These are phyloP conservation scores for Aegilops umbellulata DNA, from an alignment of 176 grass and related monocot species.

Conservation along the genomic window DNA sequence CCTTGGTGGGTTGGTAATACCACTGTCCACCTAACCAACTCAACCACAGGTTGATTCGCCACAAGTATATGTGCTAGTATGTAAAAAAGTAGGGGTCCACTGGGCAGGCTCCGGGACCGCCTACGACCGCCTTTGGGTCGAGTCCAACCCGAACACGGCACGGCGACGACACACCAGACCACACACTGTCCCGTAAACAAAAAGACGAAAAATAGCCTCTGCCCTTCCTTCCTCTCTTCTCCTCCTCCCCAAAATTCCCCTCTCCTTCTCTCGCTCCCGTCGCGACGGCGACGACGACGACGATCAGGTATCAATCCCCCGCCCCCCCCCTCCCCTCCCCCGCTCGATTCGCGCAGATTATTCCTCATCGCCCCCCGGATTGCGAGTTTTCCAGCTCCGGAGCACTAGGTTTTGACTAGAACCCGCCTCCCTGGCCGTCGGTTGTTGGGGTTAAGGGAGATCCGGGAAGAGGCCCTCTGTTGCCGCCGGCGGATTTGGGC, in stretches of 20 bases:
- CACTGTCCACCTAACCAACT: too few species aligned
- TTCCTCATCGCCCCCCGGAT: neutral
- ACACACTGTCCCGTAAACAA: conserved; percentile 8
- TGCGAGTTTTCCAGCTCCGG: neutral
- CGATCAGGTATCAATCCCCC: neutral
- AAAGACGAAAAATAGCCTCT: conserved; percentile 22
- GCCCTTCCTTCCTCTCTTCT: neutral
- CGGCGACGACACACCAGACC: neutral
- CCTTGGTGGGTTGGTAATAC: too few species aligned
- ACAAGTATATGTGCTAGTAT: too few species aligned
- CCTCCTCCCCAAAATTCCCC: neutral
- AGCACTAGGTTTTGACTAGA: neutral
- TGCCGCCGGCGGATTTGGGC: neutral
- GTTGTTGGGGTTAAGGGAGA: conserved; percentile 16
- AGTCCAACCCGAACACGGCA: conserved; percentile 19
- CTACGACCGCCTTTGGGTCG: neutral
- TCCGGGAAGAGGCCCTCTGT: neutral
- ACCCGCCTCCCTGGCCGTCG: neutral
- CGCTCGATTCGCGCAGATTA: conserved; percentile 7
- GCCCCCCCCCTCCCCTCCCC: neutral
- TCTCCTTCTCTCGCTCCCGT: neutral
- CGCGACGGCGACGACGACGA: neutral
- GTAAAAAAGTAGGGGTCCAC: neutral
- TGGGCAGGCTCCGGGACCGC: neutral
- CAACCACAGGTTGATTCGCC: too few species aligned